These are phyloP conservation scores for Beauveria asiatica DNA, from an alignment of 2,329 filamentous ascomycete genomes.

Conservation along the genomic window DNA sequence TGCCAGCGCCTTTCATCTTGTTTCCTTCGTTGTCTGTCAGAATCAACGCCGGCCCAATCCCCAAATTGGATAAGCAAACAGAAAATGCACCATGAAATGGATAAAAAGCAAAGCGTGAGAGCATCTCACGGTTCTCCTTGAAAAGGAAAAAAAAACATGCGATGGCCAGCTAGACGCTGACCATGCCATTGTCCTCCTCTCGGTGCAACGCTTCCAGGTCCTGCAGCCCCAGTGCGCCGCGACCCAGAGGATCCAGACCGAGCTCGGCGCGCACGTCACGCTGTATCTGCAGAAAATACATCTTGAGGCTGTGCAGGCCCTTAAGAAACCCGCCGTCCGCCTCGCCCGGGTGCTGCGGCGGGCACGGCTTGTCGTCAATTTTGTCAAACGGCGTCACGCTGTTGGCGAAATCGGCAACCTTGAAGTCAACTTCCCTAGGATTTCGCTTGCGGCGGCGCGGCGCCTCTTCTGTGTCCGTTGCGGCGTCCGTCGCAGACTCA, in stretches of 20 bases:
- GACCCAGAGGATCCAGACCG: conserved; percentile 32
- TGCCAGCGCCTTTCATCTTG: not conserved
- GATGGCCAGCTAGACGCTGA: conserved; percentile 21
- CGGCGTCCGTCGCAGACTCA: conserved; percentile 50
- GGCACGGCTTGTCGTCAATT: conserved; percentile 56
- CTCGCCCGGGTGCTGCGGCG: conserved; percentile 69
- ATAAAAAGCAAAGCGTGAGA: not conserved
- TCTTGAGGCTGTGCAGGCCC: conserved; percentile 66
- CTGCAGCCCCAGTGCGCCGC: conserved; percentile 16
- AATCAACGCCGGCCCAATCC: not conserved
- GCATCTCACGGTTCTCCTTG: not conserved
- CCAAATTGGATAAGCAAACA: conserved; percentile 10
- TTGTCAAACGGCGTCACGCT: conserved; percentile 84
- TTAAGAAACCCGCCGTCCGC: conserved; percentile 86
- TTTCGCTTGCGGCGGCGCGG: conserved; percentile 38
- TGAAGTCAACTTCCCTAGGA: conserved; percentile 69
- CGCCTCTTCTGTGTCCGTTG: conserved; percentile 50
- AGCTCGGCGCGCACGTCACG: conserved; percentile 57
- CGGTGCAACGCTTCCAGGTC: conserved; percentile 19
- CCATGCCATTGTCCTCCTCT: conserved; percentile 25
- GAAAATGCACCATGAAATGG: not conserved
- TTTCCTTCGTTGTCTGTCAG: not conserved
- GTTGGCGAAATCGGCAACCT: conserved; percentile 98
- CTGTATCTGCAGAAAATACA: conserved; percentile 84
- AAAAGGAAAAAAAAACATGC: not conserved